Evolutionary conservation across 345 rosid species (phyloP), one percentile per base, ranked within the genome.

Genomic region (Salix suchowensis): DNA sequence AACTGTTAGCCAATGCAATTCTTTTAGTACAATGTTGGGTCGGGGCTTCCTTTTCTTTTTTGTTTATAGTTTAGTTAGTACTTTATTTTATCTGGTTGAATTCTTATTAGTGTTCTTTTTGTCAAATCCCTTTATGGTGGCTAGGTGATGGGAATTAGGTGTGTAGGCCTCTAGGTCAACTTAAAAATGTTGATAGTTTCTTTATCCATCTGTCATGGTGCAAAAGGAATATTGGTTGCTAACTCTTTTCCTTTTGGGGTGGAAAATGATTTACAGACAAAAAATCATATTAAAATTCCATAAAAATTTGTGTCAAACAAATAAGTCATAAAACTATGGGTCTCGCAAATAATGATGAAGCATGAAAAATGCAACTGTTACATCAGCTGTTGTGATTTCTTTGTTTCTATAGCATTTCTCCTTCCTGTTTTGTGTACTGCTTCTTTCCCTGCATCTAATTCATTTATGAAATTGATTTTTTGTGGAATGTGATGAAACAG

Each of bases 401-500:
- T 66, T 18, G 6, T 30, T 30, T 34, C 39, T 30, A 18, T 66
- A 15, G 14, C 23, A 36, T 21, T 37, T 4, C 23, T 21, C n/a
- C 37, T 36, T 66, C 69, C n/a, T 66, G 7, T 36, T 36, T 36
- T 68, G 24, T 23, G 18, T 40, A 37, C 34, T 1, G 12, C 68
- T 42, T 24, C 23, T 4, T 28, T 18, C 21, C 23, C 14, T 21
- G 4, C 26, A 26, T 28, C 42, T 60, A 42, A 58, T 68, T 68
- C 21, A 26, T 13, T 4, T 62, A 26, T 55, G 48, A 36, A 39
- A 50, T 21, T 60, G 72, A 34, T 62, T 46, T 64, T 65, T 32
- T 15, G 52, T 62, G 46, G 52, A n/a, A n/a, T 58, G 36, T 61
- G 42, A 65, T 72, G 69, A 55, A 72, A 76, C 80, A 81, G 80